Base-by-base conservation (phyloP, 2,329 filamentous ascomycete genomes). In the Paracoccidioides lutzii region DNA sequence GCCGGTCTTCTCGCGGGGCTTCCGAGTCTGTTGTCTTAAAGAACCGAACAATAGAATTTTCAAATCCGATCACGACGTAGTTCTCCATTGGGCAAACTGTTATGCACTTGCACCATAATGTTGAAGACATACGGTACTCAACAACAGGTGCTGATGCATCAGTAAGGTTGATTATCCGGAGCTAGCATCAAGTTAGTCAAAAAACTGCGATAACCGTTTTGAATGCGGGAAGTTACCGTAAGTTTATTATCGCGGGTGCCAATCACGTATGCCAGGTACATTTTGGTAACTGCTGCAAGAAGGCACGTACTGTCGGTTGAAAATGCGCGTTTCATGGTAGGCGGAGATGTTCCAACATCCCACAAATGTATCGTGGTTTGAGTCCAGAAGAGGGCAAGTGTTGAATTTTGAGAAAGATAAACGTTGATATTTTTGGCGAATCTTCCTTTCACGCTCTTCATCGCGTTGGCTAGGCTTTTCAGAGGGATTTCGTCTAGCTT, bases 171-270 rank as follows among this genome's bases (percentile, higher is more conserved):
- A 72, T 62, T 37, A 74, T 68, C 44, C 69, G 67, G 38, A 74
- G 62, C 71, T 73, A 56, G 1, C 28, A 15, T 45, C 41, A 12
- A 45, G 41, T 54, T 38, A 45, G 52, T n/a, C 5, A 42, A 48
- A 14, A 57, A 38, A 12, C 2, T n/a, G 15, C 40, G 32, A 44
- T 45, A n/a, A 30, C 40, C 4, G 32, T 32, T 14, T 14, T 7
- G 10, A 38, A n/a, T 5, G 7, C 28, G 52, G 38, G 37, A 64
- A 42, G 37, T 65, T 66, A 73, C 71, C 8, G 71, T 73, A 2
- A 74, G 64, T 52, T 68, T 72, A 44, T 73, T 70, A 55, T 72
- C 71, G n/a, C 70, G 63, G 14, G 67, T 71, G 3, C 70, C 70
- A 55, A 73, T 67, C 5, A 74, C 66, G 57, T 73, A 74, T 32